phyloP scores from a whole-genome alignment of 78 protist genomes.

The Dictyostelium firmibasis region DNA sequence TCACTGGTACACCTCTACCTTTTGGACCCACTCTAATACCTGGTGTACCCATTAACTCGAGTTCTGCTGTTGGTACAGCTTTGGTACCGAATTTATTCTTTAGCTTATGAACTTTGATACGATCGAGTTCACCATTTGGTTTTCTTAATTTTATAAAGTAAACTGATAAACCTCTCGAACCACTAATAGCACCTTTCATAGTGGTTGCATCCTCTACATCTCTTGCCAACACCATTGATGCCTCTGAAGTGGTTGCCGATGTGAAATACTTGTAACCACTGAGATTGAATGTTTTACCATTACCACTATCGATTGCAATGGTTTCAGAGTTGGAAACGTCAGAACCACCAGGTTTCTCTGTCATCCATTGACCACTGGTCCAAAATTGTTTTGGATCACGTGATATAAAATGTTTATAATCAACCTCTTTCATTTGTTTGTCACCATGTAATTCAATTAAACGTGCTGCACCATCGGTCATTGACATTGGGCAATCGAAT shows the following conservation, averaged over 20 bases:
- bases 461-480: slow-evolving; percentile 86
- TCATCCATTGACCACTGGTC: slow-evolving; percentile 88
- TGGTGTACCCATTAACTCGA: slow-evolving; percentile 59
- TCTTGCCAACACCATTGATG: slow-evolving; percentile 78
- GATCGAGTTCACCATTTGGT: slow-evolving; percentile 40
- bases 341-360: slow-evolving; percentile 86
- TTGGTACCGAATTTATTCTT: slow-evolving; percentile 89
- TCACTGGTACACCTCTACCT: slow-evolving; percentile 83
- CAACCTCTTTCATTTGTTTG: background rate
- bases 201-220: slow-evolving; percentile 16
- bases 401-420: slow-evolving; percentile 21
- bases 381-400: slow-evolving; percentile 72
- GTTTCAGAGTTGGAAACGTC: slow-evolving; percentile 83
- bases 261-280: slow-evolving; percentile 84
- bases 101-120: slow-evolving; percentile 69
- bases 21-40: slow-evolving; percentile 39
- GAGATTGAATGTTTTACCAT: background rate
- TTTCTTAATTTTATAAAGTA: slow-evolving; percentile 44
- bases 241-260: slow-evolving; percentile 76
- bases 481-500: slow-evolving; percentile 81
- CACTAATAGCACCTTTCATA: background rate
- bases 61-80: slow-evolving; percentile 87
- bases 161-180: slow-evolving; percentile 70
- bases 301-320: background rate
- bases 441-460: slow-evolving; percentile 63